These are phyloP conservation scores for Ophiostoma tasmaniense DNA, from an alignment of 2,329 filamentous ascomycete genomes.

Conservation along the genomic window DNA sequence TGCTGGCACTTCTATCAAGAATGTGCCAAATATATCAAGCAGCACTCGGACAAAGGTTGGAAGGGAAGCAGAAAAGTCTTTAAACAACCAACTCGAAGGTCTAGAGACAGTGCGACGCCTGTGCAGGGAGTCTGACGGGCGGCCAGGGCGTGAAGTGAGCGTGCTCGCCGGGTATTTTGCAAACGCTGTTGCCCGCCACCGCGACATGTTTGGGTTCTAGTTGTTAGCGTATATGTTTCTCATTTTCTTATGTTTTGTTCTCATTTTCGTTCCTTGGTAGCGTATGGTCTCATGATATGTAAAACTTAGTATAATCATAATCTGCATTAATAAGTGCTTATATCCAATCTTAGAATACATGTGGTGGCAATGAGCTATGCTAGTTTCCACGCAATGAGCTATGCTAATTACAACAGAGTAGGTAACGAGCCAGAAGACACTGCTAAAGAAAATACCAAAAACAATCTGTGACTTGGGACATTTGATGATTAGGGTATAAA, in stretches of 20 bases:
- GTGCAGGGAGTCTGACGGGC: conserved; percentile 29
- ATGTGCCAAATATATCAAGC: not conserved
- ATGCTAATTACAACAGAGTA: not conserved
- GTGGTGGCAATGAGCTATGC: not conserved
- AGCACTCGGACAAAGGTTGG: not conserved
- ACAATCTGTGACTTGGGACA: not conserved
- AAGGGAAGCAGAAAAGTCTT: not conserved
- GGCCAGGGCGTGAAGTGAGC: conserved; percentile 28
- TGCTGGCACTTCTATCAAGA: conserved; percentile 12
- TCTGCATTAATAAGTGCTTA: not conserved
- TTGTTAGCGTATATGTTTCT: not conserved
- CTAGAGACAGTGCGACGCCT: conserved; percentile 22
- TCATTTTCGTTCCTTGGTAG: not conserved
- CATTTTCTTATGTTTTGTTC: not conserved
- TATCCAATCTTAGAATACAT: not conserved
- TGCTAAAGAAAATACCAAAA: not conserved
- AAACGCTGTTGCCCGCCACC: conserved; percentile 15
- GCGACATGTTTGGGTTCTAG: conserved; percentile 13
- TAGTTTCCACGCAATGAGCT: not conserved
- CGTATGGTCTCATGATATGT: not conserved
- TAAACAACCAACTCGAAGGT: not conserved
- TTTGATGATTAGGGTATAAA: conserved; percentile 13
- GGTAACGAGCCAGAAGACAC: not conserved
- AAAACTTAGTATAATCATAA: not conserved
- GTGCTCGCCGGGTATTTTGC: conserved; percentile 26